Conservation (phyloP, 208 protist genomes). For the Acanthamoeba lenticulata region DNA sequence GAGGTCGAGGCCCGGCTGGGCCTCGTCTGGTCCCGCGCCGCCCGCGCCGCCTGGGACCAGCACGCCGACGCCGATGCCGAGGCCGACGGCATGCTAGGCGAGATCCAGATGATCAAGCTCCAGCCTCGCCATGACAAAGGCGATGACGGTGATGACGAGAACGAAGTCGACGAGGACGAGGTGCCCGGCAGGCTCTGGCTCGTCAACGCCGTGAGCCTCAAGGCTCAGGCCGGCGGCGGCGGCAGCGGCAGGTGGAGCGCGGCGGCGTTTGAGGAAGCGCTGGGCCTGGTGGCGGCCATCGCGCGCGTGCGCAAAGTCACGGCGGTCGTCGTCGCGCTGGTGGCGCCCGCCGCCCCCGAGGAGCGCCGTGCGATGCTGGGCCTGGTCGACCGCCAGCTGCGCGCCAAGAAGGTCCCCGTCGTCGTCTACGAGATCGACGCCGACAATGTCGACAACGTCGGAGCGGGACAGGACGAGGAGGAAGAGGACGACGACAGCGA, state of each 20-base stretch:
- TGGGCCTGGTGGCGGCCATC: not conserved
- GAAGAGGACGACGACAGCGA: not conserved
- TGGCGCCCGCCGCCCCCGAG: not conserved
- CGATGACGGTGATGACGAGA: not conserved
- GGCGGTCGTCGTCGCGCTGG: not conserved
- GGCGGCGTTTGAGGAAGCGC: not conserved
- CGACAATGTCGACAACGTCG: not conserved
- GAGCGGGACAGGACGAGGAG: too few relatives aligned
- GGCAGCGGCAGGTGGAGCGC: not conserved
- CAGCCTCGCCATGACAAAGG: not conserved
- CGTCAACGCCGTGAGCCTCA: constrained; percentile 2
- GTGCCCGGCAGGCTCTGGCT: not conserved
- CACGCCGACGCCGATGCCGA: not conserved
- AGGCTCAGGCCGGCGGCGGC: not conserved
- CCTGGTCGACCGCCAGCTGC: not conserved
- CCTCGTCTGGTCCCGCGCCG: not conserved
- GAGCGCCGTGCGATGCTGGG: not conserved
- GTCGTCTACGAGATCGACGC: not conserved
- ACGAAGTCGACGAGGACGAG: not conserved
- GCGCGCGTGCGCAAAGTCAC: not conserved
- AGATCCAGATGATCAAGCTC: constrained; percentile 17
- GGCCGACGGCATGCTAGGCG: not conserved
- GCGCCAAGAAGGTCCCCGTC: not conserved
- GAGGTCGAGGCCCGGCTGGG: not conserved
- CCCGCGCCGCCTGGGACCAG: not conserved